Base-by-base conservation (phyloP, 2,329 filamentous ascomycete genomes). In the Calonectria ilicicola region DNA sequence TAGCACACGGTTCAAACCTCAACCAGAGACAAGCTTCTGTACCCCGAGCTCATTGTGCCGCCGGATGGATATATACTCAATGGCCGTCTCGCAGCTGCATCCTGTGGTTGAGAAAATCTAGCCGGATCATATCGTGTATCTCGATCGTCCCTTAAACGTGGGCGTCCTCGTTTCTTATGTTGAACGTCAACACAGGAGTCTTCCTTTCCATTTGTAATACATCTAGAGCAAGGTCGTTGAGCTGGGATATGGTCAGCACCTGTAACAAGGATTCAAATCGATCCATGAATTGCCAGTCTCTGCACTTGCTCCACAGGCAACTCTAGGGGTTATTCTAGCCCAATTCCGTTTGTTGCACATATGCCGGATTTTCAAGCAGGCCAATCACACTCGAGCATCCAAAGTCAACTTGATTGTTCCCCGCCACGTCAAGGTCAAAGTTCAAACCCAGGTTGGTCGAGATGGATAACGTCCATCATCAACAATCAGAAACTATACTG, bases 151-250 rank as follows among this genome's bases (percentile, higher is more conserved):
- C 94, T 91, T 76, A 97, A 86, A 75, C 94, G 89, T 72, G 94
- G 94, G 62, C 94, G 89, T 49, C 94, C 94, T 78, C 94, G 88
- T 82, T 96, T 97, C 84, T 96, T 97, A 84, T 97, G 94, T 80
- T 95, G 93, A 40, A 97, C 94, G 83, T 97, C 94, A 78, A 95
- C 88, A 81, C 94, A 97, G 9, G 92, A 89, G 70, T 95, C 93
- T 87, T 96, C 88, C 79, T 96, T 97, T 72, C 93, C 93, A 80
- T 94, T 95, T 78, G 91, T 91, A 40, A 93, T 86, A 81, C 94
- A 97, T 81, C 94, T 90, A 32, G 93, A 92, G 81, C 94, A 97
- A 32, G 94, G 94, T 69, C 94, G 89, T 83, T 95, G 93, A 64
- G 93, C 92, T 93, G 80, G 80, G 75, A 65, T 70, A 32, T 29